phyloP scores from a whole-genome alignment of 805 yeast species.

The Ogataea ganodermae region DNA sequence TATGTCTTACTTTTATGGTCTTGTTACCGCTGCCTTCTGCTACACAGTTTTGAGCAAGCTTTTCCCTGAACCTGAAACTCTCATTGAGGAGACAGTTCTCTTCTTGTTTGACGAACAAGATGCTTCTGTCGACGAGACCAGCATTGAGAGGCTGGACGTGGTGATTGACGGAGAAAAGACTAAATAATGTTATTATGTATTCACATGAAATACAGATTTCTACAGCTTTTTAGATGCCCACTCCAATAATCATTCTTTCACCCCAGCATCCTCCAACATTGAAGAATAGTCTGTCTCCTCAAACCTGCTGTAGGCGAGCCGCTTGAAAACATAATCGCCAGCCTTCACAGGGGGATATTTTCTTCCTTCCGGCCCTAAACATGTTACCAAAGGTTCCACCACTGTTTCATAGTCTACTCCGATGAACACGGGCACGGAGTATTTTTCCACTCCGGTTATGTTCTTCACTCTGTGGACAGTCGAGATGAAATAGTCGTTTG shows the following conservation, averaged over 20 bases:
- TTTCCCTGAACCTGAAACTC: constrained; percentile 19
- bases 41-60: constrained; percentile 25
- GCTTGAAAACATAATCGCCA: constrained; percentile 20
- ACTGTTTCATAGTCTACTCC: constrained; percentile 23
- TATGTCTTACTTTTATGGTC: constrained; percentile 35
- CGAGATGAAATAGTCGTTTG: constrained; percentile 38
- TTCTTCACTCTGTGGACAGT: constrained; percentile 40
- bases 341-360: constrained; percentile 20
- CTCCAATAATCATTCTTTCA: background rate
- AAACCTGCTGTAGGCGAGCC: constrained; percentile 20
- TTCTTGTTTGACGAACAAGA: constrained; percentile 8
- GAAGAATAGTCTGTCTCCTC: constrained; percentile 8
- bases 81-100: constrained; percentile 10
- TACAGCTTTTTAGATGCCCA: background rate
- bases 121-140: background rate
- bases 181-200: too few species aligned
- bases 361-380: constrained; percentile 18
- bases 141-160: constrained; percentile 11
- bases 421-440: constrained; percentile 30
- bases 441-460: constrained; percentile 28
- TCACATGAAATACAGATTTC: too few species aligned
- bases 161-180: constrained; percentile 5
- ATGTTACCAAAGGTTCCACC: constrained; percentile 27
- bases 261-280: constrained; percentile 16
- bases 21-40: constrained; percentile 31